phyloP scores from a whole-genome alignment of 2,329 filamentous ascomycete species.

The Pseudophaeomoniella oleicola region DNA sequence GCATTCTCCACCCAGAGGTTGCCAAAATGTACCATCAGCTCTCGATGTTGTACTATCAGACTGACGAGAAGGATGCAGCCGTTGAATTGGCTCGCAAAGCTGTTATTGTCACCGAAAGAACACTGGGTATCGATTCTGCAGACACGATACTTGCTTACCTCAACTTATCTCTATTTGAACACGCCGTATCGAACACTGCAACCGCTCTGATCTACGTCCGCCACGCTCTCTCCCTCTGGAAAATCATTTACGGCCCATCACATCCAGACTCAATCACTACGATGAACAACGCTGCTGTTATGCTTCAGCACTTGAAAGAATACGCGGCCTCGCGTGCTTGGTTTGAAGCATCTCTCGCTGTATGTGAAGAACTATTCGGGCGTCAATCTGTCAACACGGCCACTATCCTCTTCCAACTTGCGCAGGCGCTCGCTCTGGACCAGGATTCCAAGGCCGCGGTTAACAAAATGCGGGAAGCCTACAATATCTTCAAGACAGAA shows the following conservation, averaged over 20 bases:
- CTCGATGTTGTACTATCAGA: slow-evolving; percentile 89
- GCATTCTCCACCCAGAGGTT: slow-evolving; percentile 90
- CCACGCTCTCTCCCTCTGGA: slow-evolving; percentile 90
- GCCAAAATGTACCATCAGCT: slow-evolving; percentile 88
- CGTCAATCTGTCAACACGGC: slow-evolving; percentile 84
- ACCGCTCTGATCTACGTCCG: slow-evolving; percentile 76
- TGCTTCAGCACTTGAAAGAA: slow-evolving; percentile 89
- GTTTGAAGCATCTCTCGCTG: slow-evolving; percentile 84
- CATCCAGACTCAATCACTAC: slow-evolving; percentile 98
- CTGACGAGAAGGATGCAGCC: slow-evolving; percentile 94
- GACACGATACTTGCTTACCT: slow-evolving; percentile 93
- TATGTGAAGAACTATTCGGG: slow-evolving; percentile 83
- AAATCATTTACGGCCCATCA: slow-evolving; percentile 83
- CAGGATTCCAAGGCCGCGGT: slow-evolving; percentile 87
- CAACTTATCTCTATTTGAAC: slow-evolving; percentile 86
- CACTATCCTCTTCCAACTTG: slow-evolving; percentile 90
- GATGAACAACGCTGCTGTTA: slow-evolving; percentile 95
- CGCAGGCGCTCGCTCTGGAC: slow-evolving; percentile 89
- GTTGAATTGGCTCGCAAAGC: slow-evolving; percentile 93
- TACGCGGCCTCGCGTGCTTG: slow-evolving; percentile 90
- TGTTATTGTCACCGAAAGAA: slow-evolving; percentile 89
- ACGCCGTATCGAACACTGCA: slow-evolving; percentile 80
- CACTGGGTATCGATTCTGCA: slow-evolving; percentile 79
- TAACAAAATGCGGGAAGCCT: slow-evolving; percentile 86
- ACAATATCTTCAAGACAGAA: slow-evolving; percentile 81